Conservation (phyloP, 495 filamentous ascomycete genomes). For the Penicillium crystallinum region DNA sequence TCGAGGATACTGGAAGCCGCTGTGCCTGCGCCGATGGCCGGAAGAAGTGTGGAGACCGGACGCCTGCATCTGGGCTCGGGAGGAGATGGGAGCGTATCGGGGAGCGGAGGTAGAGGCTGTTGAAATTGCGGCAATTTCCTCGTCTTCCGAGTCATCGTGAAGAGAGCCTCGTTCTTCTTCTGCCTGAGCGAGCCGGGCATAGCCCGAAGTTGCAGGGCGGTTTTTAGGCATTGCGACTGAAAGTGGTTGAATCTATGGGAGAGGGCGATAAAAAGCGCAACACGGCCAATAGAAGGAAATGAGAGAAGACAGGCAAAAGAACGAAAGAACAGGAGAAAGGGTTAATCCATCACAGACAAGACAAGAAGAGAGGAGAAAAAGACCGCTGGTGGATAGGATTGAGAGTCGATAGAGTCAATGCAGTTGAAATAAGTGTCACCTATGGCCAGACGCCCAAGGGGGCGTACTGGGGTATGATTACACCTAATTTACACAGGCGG, state of each 20-base stretch:
- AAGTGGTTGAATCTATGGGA: slow-evolving; percentile 10
- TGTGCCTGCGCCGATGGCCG: slow-evolving; percentile 42
- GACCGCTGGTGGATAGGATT: slow-evolving; percentile 4
- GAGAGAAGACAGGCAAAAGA: slow-evolving; percentile 8
- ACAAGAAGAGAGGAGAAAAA: slow-evolving; percentile 1
- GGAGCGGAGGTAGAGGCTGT: slow-evolving; percentile 58
- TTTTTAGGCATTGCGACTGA: slow-evolving; percentile 46
- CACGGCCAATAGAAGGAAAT: slow-evolving; percentile 8
- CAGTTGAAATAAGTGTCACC: slow-evolving; percentile 18
- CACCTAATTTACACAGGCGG: slow-evolving; percentile 19
- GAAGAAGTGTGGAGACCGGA: slow-evolving; percentile 35
- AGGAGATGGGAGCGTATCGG: slow-evolving; percentile 63
- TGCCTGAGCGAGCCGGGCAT: slow-evolving; percentile 86
- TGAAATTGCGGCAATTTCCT: slow-evolving; percentile 50
- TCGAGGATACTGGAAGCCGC: slow-evolving; percentile 45
- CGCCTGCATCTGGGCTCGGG: slow-evolving; percentile 46
- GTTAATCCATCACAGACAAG: slow-evolving; percentile 22
- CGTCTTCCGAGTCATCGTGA: slow-evolving; percentile 68
- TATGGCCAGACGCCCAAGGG: slow-evolving; percentile 18
- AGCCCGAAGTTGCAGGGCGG: slow-evolving; percentile 77
- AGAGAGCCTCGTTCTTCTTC: slow-evolving; percentile 59
- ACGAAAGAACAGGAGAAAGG: slow-evolving; percentile 15
- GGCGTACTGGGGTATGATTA: slow-evolving; percentile 5
- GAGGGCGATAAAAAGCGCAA: slow-evolving; percentile 9
- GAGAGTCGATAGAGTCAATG: slow-evolving; percentile 6